phyloP scores from a whole-genome alignment of 805 yeast genomes.

The Yamadazyma insecticola region DNA sequence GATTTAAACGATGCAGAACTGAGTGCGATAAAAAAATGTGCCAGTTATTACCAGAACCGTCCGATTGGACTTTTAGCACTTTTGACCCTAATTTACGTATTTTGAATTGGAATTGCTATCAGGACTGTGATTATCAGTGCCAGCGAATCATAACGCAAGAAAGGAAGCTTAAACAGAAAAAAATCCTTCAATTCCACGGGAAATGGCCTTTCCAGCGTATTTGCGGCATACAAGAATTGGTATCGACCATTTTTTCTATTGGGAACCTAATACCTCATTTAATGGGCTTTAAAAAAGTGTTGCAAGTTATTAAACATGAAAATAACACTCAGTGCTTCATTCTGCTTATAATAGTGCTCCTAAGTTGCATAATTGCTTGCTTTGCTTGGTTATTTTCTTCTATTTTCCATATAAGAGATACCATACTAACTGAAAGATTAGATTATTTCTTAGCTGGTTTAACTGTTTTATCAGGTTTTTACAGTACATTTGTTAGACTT shows the following conservation, averaged over 20 bases:
- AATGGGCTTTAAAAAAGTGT: constrained; percentile 35
- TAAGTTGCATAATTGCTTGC: constrained; percentile 6
- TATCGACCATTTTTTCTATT: constrained; percentile 73
- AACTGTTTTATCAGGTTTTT: constrained; percentile 77
- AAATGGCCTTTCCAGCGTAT: constrained; percentile 92
- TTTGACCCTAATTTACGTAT: constrained; percentile 38
- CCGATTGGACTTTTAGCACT: constrained; percentile 39
- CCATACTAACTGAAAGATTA: constrained; percentile 69
- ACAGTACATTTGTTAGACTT: constrained; percentile 58
- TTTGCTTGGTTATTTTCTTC: constrained; percentile 86
- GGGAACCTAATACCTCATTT: constrained; percentile 46
- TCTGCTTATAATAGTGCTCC: neutral
- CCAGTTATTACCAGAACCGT: no score
- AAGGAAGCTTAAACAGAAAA: constrained; percentile 44
- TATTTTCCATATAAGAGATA: constrained; percentile 84
- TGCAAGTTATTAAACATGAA: neutral
- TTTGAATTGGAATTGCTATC: constrained; percentile 68
- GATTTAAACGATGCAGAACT: constrained; percentile 50
- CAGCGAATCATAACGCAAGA: constrained; percentile 68
- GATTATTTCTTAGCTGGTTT: constrained; percentile 94
- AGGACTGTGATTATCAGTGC: constrained; percentile 91
- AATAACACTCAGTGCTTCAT: neutral
- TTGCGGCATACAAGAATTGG: constrained; percentile 80
- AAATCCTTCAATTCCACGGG: constrained; percentile 85
- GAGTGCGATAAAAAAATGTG: constrained; percentile 45